Percentiles rank a stretch among this genome's conserved stretches.
These are phyloP conservation scores for Wickerhamiella parazyma DNA, from an alignment of 805 yeast species.

Conservation along the genomic window DNA sequence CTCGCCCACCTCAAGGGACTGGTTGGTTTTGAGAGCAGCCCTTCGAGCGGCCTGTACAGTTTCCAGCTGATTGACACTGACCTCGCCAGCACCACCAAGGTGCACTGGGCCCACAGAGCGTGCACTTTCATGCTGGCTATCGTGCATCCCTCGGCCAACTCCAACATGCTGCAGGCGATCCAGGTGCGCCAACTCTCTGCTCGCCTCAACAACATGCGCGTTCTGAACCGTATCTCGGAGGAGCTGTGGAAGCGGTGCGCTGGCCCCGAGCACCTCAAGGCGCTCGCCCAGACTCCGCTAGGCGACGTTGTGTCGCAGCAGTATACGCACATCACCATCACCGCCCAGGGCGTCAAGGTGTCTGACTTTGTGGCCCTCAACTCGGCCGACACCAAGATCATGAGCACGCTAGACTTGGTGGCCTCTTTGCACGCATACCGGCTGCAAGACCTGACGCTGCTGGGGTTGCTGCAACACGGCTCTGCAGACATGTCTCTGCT, in stretches of 20 bases:
- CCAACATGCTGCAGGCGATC: conserved; percentile 10
- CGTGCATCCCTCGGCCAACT: conserved; percentile 3
- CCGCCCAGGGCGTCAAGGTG: conserved; percentile 3
- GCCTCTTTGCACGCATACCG: conserved; percentile 2
- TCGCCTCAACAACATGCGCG: background rate
- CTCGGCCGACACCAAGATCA: conserved; percentile 3
- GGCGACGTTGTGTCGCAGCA: background rate
- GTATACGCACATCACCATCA: background rate
- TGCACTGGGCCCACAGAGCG: background rate
- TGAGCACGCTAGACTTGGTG: background rate
- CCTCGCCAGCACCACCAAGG: background rate
- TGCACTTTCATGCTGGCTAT: background rate
- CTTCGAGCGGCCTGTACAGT: conserved; percentile 1
- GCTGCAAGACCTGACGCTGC: conserved; percentile 2
- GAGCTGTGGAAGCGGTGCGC: background rate
- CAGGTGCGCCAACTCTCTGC: conserved; percentile 5
- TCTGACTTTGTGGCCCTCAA: background rate
- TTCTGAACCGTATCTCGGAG: background rate
- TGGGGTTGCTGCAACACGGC: background rate
- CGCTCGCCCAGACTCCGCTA: background rate
- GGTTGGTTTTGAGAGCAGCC: background rate
- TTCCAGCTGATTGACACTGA: conserved; percentile 5
- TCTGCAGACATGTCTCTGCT: background rate
- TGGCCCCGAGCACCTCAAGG: background rate
- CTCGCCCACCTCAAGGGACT: background rate